phyloP scores from a whole-genome alignment of 2,329 filamentous ascomycete species.

The Didymella sp. region DNA sequence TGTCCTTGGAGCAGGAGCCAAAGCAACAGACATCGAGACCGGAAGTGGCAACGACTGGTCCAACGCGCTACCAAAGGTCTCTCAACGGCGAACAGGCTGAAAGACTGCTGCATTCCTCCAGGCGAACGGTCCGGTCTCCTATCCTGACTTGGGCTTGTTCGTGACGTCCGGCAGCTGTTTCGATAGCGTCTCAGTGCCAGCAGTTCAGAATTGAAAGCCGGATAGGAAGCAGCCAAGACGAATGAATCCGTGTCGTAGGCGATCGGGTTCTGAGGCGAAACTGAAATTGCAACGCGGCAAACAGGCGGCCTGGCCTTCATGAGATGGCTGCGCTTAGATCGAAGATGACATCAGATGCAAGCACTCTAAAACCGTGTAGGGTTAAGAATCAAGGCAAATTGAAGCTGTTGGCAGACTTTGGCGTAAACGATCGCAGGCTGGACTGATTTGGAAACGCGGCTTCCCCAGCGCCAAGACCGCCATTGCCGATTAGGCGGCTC shows the following conservation, averaged over 20 bases:
- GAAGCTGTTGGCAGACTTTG: constrained; percentile 2
- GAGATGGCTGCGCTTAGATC: constrained; percentile 2
- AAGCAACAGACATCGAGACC: neutral
- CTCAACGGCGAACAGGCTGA: neutral
- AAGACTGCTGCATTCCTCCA: neutral
- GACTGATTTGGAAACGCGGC: constrained; percentile 15
- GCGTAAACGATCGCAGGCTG: constrained; percentile 11
- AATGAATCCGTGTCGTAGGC: constrained; percentile 7
- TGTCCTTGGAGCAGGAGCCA: neutral
- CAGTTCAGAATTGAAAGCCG: neutral
- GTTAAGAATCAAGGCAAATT: constrained; percentile 12
- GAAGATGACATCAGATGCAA: constrained; percentile 15
- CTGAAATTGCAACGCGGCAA: constrained; percentile 10
- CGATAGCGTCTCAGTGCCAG: neutral
- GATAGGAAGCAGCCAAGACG: constrained; percentile 1
- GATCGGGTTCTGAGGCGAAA: neutral
- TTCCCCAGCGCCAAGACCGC: constrained; percentile 4
- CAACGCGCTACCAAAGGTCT: neutral
- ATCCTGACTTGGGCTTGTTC: neutral
- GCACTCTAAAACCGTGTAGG: constrained; percentile 14
- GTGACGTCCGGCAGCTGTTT: constrained; percentile 6
- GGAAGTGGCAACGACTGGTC: neutral
- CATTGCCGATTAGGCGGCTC: constrained; percentile 12
- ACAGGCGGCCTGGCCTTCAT: constrained; percentile 16
- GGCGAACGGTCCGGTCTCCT: neutral